Conservation (phyloP, 1,139 yeast species). For the Protomyces arabidopsidicola region DNA sequence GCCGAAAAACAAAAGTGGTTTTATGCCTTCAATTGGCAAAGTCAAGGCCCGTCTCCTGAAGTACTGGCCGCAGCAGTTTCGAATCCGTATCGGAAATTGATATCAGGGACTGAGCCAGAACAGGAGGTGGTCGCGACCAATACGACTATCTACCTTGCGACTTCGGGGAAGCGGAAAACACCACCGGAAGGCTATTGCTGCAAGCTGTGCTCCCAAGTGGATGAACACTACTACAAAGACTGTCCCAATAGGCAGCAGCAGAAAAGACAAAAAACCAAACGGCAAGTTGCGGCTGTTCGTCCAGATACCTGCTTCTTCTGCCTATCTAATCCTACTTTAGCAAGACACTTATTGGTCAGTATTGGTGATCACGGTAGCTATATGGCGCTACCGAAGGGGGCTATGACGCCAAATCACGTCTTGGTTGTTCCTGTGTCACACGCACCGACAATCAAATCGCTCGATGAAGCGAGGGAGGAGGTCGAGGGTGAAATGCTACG, state of each 20-base stretch:
- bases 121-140: conserved; percentile 51
- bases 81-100: conserved; percentile 32
- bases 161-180: conserved; percentile 34
- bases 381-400: conserved; percentile 82
- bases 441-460: conserved; percentile 46
- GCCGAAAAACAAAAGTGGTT: conserved; percentile 55
- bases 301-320: conserved; percentile 67
- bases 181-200: conserved; percentile 22
- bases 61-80: conserved; percentile 24
- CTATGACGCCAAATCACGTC: conserved; percentile 65
- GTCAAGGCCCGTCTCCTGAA: conserved; percentile 9
- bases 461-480: conserved; percentile 34
- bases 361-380: conserved; percentile 59
- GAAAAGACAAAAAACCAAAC: conserved; percentile 23
- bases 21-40: conserved; percentile 57
- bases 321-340: conserved; percentile 71
- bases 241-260: conserved; percentile 26
- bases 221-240: conserved; percentile 16
- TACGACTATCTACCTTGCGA: conserved; percentile 29
- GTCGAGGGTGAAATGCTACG: conserved; percentile 42
- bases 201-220: conserved; percentile 17
- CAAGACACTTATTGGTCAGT: conserved; percentile 73
- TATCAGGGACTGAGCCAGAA: conserved; percentile 34
- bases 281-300: conserved; percentile 33
- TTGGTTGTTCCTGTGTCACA: conserved; percentile 80